Conservation (phyloP, 1,284 basidiomycete species). For the Inonotus obliquus region DNA sequence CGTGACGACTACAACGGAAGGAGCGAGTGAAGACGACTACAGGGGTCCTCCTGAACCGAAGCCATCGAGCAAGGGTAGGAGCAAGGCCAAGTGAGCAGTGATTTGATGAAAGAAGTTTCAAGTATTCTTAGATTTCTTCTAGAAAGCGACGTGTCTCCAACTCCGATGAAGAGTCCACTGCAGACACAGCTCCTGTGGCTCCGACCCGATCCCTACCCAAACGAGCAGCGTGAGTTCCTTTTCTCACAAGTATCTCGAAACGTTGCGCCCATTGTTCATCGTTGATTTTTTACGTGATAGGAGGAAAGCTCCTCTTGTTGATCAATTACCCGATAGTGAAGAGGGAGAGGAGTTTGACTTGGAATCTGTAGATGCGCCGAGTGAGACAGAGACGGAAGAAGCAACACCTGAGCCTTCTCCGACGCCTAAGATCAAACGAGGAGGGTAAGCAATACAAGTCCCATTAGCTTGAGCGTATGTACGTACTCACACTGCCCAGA, state of each 20-base stretch:
- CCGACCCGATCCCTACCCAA: constrained; percentile 20
- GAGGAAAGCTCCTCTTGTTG: constrained; percentile 11
- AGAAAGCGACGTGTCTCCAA: constrained; percentile 30
- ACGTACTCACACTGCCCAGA: background rate
- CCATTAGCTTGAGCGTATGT: background rate
- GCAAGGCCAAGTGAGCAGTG: constrained; percentile 29
- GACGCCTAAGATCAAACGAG: constrained; percentile 1
- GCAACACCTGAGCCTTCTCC: constrained; percentile 28
- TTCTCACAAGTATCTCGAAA: background rate
- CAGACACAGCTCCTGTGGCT: constrained; percentile 7
- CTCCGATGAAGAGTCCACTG: constrained; percentile 12
- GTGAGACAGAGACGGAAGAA: constrained; percentile 21
- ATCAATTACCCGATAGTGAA: constrained; percentile 23
- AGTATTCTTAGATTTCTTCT: constrained; percentile 10
- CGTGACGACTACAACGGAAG: constrained; percentile 27
- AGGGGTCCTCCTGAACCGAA: constrained; percentile 25
- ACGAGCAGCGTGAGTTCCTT: constrained; percentile 20
- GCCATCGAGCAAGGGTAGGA: constrained; percentile 25
- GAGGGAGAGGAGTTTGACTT: constrained; percentile 31
- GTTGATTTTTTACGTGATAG: background rate
- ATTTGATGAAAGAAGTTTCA: background rate
- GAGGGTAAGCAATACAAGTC: background rate
- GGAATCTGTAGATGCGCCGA: constrained; percentile 22
- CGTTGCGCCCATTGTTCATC: background rate
- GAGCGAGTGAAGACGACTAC: constrained; percentile 28